Conservation (phyloP, 169 alveolate genomes). For the Perkinsus olseni region DNA sequence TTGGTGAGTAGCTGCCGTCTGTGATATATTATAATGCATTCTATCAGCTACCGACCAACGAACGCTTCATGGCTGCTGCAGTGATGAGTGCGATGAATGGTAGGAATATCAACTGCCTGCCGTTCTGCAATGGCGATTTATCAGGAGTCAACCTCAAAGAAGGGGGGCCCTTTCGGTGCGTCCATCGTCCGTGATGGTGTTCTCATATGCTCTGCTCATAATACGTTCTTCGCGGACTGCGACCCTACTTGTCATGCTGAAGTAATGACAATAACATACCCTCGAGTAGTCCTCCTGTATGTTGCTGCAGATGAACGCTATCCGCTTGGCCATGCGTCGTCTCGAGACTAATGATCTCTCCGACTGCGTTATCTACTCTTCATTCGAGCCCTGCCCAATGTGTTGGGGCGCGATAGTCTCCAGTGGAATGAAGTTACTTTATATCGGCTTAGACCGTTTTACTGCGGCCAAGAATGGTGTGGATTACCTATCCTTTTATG, state of each 20-base stretch:
- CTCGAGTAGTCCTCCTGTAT: too few relatives aligned
- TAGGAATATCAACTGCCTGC: background rate
- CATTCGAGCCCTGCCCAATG: conserved; percentile 5
- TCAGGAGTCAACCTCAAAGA: background rate
- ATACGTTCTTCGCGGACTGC: background rate
- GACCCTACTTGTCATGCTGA: background rate
- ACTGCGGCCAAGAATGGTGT: background rate
- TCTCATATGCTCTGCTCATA: background rate
- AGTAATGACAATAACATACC: background rate
- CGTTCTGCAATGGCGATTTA: background rate
- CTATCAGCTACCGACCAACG: background rate
- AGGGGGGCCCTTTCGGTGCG: background rate
- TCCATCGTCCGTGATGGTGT: background rate
- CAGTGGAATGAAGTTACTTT: background rate
- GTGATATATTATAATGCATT: too few relatives aligned
- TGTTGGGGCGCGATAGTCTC: background rate
- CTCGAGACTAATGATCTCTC: background rate
- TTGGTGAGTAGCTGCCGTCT: too few relatives aligned
- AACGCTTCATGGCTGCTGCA: background rate
- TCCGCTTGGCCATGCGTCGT: background rate
- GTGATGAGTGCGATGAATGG: background rate
- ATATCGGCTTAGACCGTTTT: background rate
- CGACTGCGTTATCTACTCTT: background rate
- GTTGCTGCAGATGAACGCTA: background rate
- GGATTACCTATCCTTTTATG: background rate